Evolutionary conservation across 2,329 filamentous ascomycete species (phyloP).

Genomic region (Stemphylium lycopersici): DNA sequence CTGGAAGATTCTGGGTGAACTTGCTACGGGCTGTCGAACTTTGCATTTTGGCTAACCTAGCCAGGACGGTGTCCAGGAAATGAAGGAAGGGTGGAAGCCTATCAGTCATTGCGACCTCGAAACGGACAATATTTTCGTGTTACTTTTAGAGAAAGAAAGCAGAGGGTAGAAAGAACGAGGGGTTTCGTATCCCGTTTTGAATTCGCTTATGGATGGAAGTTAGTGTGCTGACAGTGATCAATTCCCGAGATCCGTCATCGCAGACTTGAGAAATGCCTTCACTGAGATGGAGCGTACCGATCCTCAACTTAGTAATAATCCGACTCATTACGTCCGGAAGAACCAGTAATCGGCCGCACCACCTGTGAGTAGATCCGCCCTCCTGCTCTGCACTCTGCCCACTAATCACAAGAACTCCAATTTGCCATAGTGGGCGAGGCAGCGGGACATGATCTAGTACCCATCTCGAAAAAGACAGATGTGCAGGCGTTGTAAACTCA

Average conservation of each 20-base stretch:
- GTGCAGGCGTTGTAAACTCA: slow-evolving; percentile 1
- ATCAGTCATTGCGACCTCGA: slow-evolving; percentile 1
- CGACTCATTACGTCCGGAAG: not conserved
- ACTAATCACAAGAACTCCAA: slow-evolving; percentile 1
- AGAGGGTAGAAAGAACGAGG: not conserved
- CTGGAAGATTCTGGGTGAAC: not conserved
- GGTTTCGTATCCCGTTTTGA: not conserved
- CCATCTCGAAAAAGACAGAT: slow-evolving; percentile 3
- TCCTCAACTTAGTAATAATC: not conserved
- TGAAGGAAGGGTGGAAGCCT: not conserved
- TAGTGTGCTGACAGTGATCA: not conserved
- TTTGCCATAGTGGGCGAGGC: not conserved
- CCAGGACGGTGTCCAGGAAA: not conserved
- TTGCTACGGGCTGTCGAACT: not conserved
- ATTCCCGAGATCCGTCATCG: not conserved
- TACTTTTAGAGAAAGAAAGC: not conserved
- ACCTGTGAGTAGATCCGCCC: not conserved
- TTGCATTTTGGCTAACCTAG: not conserved
- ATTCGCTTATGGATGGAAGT: not conserved
- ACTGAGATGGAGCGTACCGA: not conserved
- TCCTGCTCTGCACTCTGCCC: not conserved
- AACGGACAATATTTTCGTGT: not conserved
- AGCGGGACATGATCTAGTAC: not conserved
- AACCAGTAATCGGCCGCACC: not conserved
- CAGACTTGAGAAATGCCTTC: not conserved